Evolutionary conservation across 2,329 filamentous ascomycete species (phyloP), one percentile per base, ranked within the genome.

Genomic region (Aspergillus costaricaensis): DNA sequence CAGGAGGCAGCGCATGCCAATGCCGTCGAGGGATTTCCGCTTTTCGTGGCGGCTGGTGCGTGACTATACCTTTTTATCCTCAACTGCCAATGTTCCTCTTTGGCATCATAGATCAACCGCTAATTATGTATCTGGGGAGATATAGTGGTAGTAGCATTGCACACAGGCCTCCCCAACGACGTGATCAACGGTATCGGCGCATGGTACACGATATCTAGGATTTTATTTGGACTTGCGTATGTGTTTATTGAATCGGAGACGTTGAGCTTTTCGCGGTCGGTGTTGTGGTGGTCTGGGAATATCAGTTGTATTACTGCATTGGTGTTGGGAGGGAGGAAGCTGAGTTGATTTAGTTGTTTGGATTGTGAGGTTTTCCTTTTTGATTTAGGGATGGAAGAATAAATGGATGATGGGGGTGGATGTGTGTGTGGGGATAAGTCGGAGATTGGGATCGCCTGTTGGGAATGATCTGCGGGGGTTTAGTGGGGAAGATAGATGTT

Each of bases 211-310:
- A 10, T 75, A 36, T 72, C 72, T 3, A 72, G 77, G 49, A 30
- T 76, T 5, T 67, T 67, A 0, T 80, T 74, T 65, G 72, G 67
- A 6, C 30, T 68, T 6, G 64, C 67, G 8, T 80, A 80, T 62
- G 59, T 73, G 9, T 57, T 72, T 6, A 74, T 75, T 6, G 74
- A 75, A 41, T 70, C 68, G 21, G 59, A 61, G 15, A 43, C 44
- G 12, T 55, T 71, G 60, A 76, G 74, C 52, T 73, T 70, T 51
- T 19, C 77, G 14, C 70, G 78, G 51, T 77, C 75, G 9, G 58
- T 74, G 50, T 61, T 69, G 14, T 80, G 76, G 75, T 79, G 74
- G 75, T 70, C 68, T 10, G 70, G 74, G 12, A 80, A 77, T 63
- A 63, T 75, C 5, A 70, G 72, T 59, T 79, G 77, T 54, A 68